Base-by-base conservation (phyloP, 2,329 filamentous ascomycete species). In the Pseudopyrenochaeta lycopersici region DNA sequence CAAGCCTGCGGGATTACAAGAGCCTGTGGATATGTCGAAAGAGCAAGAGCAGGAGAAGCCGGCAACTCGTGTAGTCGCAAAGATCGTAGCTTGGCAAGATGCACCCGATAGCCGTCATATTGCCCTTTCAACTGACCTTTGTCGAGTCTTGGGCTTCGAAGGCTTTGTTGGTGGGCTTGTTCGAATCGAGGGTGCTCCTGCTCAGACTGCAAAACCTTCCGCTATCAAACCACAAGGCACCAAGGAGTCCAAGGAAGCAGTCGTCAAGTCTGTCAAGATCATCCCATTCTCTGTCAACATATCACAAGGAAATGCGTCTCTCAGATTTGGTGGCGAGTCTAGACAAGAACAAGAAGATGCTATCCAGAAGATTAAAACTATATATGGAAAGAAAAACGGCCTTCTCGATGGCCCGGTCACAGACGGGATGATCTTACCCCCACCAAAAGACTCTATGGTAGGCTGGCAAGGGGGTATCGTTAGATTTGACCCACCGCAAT, bases 321-420 rank as follows among this genome's bases (percentile, higher is more conserved):
- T 97, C 18, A 92, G 88, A 65, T 96, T 98, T 70, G 94, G 94
- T 4, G 91, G 92, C 12, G 92, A 97, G 64, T 90, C 91, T 0
- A 91, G 91, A 64, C 85, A 90, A 5, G 91, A 95, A 63, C 88
- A 88, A 46, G 91, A 96, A 68, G 91, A 92, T 62, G 87, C 88
- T 2, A 81, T 85, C 12, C 89, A 89, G 67, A 85, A 86, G 38
- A 87, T 97, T 56, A 85, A 86, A 58, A 84, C 88, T 10, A 84
- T 91, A 2, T 95, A 95, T 63, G 85, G 86, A 17, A 82, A 81
- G 27, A 84, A 85, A 18, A 77, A 80, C 38, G 87, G 89, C 1
- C 74, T 98, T 15, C 79, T 98, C 1, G 85, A 90, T 49, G 95
- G 95, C 0, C 92, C 95, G 4, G 73, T 99, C 45, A 97, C 93